A percentile compares a stretch with the other conserved stretches of the same genome.
Evolutionary conservation across 2,329 filamentous ascomycete genomes (phyloP).

Genomic region (Diaporthe destruens): DNA sequence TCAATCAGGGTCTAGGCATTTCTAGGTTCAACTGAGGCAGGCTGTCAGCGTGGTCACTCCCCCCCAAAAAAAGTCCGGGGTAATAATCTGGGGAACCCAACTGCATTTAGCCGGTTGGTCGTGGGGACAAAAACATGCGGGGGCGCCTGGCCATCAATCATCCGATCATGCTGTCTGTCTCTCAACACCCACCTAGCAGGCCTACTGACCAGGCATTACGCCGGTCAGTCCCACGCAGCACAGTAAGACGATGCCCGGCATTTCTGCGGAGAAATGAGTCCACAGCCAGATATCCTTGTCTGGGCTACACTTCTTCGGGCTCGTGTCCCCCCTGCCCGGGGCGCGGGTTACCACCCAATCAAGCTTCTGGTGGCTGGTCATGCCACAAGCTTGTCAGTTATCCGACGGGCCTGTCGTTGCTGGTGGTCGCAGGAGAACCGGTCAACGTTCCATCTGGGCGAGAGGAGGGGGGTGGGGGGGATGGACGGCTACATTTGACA

Average conservation of each 20-base stretch:
- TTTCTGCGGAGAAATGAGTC: slow-evolving; percentile 12
- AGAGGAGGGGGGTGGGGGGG: slow-evolving; percentile 6
- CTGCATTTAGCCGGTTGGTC: slow-evolving; percentile 1
- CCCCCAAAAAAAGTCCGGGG: slow-evolving; percentile 11
- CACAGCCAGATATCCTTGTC: not conserved
- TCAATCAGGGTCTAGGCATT: slow-evolving; percentile 17
- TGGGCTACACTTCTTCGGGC: not conserved
- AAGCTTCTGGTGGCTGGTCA: slow-evolving; percentile 24
- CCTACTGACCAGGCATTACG: not conserved
- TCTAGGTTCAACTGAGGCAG: not conserved
- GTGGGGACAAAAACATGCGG: slow-evolving; percentile 12
- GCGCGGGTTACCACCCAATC: slow-evolving; percentile 22
- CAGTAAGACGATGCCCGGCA: not conserved
- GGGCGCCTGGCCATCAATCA: not conserved
- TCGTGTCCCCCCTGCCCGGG: not conserved
- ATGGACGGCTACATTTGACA: not conserved
- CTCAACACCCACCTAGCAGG: not conserved
- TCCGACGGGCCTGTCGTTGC: slow-evolving; percentile 1
- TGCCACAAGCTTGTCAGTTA: not conserved
- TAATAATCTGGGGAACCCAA: slow-evolving; percentile 21
- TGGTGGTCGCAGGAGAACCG: not conserved
- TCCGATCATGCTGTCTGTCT: not conserved
- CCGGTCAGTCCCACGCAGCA: not conserved
- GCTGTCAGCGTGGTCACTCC: not conserved
- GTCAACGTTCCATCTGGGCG: slow-evolving; percentile 10